These are phyloP conservation scores for Tuber melanosporum DNA, from an alignment of 495 filamentous ascomycete species.

Conservation along the genomic window DNA sequence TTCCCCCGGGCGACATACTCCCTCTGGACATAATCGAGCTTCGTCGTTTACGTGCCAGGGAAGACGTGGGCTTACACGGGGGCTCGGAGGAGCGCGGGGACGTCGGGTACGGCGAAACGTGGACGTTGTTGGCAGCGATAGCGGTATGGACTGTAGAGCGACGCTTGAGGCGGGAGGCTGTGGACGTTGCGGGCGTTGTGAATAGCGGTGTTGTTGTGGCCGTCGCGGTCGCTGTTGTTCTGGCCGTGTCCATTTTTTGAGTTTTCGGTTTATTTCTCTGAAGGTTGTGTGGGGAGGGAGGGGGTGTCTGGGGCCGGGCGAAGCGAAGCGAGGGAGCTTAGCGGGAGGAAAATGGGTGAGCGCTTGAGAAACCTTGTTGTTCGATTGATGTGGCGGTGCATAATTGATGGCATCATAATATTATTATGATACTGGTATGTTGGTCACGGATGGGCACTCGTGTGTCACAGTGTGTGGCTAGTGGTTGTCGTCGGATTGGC, in stretches of 20 bases:
- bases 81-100: slow-evolving; percentile 18
- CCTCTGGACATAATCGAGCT: slow-evolving; percentile 30
- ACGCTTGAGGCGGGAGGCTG: background rate
- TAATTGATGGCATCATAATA: background rate
- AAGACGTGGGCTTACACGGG: slow-evolving; percentile 36
- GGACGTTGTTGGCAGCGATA: background rate
- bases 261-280: background rate
- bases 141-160: background rate
- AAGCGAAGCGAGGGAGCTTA: background rate
- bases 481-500: background rate
- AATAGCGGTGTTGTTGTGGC: background rate
- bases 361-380: background rate
- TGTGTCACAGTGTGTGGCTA: background rate
- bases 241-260: background rate
- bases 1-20: slow-evolving; percentile 22
- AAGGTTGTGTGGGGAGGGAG: background rate
- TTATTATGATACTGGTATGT: too few relatives aligned
- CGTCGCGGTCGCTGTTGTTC: background rate
- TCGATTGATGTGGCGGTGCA: background rate
- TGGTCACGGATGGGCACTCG: background rate
- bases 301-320: background rate
- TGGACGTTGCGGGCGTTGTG: background rate
- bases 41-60: slow-evolving; percentile 31
- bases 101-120: slow-evolving; percentile 20
- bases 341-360: background rate